phyloP scores from a whole-genome alignment of 495 filamentous ascomycete species.

The Penicillium waksmanii region DNA sequence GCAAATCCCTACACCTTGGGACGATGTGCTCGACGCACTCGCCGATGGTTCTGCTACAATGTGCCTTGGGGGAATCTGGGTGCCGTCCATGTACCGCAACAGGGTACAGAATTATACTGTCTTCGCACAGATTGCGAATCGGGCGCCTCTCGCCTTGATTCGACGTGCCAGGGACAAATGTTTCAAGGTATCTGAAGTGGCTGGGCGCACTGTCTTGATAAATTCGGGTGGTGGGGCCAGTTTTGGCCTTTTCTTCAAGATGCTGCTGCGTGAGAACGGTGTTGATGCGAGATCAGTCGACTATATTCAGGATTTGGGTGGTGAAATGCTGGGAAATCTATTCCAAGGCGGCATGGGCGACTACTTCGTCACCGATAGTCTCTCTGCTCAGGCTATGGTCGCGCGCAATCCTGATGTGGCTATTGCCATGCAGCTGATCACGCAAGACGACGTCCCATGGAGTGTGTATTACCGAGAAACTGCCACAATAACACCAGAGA shows the following conservation, averaged over 20 bases:
- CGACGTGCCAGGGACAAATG: conserved; percentile 1
- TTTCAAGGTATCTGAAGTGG: conserved; percentile 6
- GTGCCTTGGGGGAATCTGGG: conserved; percentile 14
- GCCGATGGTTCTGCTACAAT: conserved; percentile 8
- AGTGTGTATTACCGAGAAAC: conserved; percentile 16
- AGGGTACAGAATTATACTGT: conserved; percentile 13
- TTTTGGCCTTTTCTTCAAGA: conserved; percentile 17
- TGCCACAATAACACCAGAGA: conserved; percentile 11
- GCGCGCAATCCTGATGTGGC: background rate
- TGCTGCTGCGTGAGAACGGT: conserved; percentile 12
- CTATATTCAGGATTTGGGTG: conserved; percentile 16
- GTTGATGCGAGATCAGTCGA: conserved; percentile 12
- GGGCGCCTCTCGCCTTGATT: conserved; percentile 13
- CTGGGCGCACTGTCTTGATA: conserved; percentile 10
- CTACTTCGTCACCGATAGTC: conserved; percentile 15
- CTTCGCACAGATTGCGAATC: conserved; percentile 16
- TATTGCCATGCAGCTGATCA: conserved; percentile 12
- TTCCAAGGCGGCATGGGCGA: conserved; percentile 15
- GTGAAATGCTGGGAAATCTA: conserved; percentile 8
- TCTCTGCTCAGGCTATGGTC: conserved; percentile 9
- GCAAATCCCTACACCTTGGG: conserved; percentile 5
- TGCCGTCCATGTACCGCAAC: conserved; percentile 15
- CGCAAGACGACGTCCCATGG: conserved; percentile 13
- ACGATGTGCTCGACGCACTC: conserved; percentile 13
- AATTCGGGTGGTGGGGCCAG: conserved; percentile 13